Evolutionary conservation across 1,284 basidiomycete species (phyloP), one percentile per base, ranked within the genome.

Genomic region (Stereum hirsutum): DNA sequence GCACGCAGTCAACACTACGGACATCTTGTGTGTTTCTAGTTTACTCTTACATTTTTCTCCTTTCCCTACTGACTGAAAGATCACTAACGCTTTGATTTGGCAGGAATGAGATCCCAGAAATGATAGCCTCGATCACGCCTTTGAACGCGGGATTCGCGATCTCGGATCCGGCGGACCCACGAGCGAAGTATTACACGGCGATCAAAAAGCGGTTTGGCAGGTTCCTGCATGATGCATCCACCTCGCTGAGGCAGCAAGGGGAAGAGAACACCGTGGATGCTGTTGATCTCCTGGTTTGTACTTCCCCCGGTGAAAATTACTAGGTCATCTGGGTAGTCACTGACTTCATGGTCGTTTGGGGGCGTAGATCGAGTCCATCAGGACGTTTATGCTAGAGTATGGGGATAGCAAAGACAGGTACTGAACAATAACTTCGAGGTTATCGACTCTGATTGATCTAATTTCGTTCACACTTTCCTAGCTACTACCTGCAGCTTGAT

Each of bases 201-300:
- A 66, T 93, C 52, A 78, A 79, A 37, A 60, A 63, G 17, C 75
- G 81, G 7, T 82, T 87, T 49, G 89, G 88, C 1, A 61, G 69
- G 25, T 76, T 89, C 49, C 64, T 95, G 28, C 81, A 86, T 51
- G 63, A 69, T 8, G 87, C 89, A 3, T 90, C 89, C 2, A 63
- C 68, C 5, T 74, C 74, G 19, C 62, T 89, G 46, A 71, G 72
- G 28, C 70, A 76, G 42, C 81, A 87, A 54, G 86, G 83, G 5
- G 84, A 83, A 52, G 89, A 91, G 61, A 92, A 90, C 54, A 92
- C 89, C 12, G 83, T 95, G 24, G 92, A 95, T 60, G 81, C 86
- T 8, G 86, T 93, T 32, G 70, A 78, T 49, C 72, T 75, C 52
- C 64, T 86, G 46, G 80, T 84, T 49, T 47, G 71, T 64, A 21